Conservation (phyloP, 2,329 filamentous ascomycete genomes). For the Neonectria faginata region DNA sequence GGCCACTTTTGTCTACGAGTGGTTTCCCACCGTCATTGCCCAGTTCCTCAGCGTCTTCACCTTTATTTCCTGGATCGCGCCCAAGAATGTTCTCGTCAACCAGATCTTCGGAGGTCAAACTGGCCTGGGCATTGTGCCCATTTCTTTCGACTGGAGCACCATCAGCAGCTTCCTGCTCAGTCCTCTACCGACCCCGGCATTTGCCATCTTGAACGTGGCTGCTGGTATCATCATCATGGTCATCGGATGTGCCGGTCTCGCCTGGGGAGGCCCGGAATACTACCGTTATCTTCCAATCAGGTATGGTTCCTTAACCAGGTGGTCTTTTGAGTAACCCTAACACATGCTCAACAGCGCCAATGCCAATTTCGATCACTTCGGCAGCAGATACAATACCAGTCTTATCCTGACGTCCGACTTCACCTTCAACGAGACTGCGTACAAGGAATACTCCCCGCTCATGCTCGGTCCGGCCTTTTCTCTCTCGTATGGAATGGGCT, state of each 20-base stretch:
- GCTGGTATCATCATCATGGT: constrained; percentile 67
- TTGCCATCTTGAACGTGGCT: constrained; percentile 66
- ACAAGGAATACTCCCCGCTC: constrained; percentile 75
- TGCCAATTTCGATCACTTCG: constrained; percentile 73
- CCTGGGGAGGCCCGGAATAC: constrained; percentile 67
- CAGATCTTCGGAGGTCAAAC: constrained; percentile 70
- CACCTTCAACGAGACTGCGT: constrained; percentile 69
- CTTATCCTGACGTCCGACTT: constrained; percentile 66
- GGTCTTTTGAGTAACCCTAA: not conserved
- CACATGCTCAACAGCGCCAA: constrained; percentile 47
- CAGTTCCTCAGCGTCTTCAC: constrained; percentile 72
- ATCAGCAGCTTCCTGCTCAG: constrained; percentile 62
- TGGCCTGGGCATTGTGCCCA: constrained; percentile 68
- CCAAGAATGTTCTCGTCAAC: constrained; percentile 68
- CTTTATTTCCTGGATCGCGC: constrained; percentile 70
- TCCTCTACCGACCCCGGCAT: constrained; percentile 64
- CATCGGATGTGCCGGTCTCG: constrained; percentile 66
- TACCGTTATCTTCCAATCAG: constrained; percentile 72
- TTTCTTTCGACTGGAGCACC: constrained; percentile 67
- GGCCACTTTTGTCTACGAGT: constrained; percentile 66
- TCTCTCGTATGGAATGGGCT: constrained; percentile 70
- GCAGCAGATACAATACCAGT: constrained; percentile 67
- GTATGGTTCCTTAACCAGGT: constrained; percentile 35
- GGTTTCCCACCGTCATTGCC: constrained; percentile 72
- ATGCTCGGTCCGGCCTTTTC: constrained; percentile 73